phyloP scores from a whole-genome alignment of 352 stramenopile genomes.

The Hyaloperonospora brassicae region DNA sequence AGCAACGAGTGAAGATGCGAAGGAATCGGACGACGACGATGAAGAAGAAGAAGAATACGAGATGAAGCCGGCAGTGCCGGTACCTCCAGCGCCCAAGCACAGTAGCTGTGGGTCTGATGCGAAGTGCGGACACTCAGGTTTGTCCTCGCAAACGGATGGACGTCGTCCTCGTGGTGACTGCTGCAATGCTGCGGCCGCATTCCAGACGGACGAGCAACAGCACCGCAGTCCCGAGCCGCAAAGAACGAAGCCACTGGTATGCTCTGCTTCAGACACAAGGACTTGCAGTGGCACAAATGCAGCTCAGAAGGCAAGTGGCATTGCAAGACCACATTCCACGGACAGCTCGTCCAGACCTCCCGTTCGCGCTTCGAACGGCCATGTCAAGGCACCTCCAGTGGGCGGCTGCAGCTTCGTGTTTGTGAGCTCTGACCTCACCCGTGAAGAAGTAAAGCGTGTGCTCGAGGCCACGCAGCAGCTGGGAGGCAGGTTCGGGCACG shows the following conservation, averaged over 20 bases:
- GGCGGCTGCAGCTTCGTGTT: slow-evolving; percentile 36
- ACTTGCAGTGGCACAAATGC: slow-evolving; percentile 1
- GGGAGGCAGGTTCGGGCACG: slow-evolving; percentile 58
- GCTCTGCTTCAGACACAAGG: slow-evolving; percentile 3
- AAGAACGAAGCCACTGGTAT: slow-evolving; percentile 8
- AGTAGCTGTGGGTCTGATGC: slow-evolving; percentile 3
- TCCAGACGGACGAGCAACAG: slow-evolving; percentile 22
- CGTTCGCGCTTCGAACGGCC: slow-evolving; percentile 14
- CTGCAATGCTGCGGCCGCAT: slow-evolving; percentile 35
- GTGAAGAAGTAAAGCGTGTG: slow-evolving; percentile 46
- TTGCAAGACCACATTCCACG: slow-evolving; percentile 1
- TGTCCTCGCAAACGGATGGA: slow-evolving; percentile 23
- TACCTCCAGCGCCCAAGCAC: slow-evolving; percentile 9
- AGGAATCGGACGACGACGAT: slow-evolving; percentile 11
- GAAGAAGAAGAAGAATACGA: slow-evolving; percentile 33
- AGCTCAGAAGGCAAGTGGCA: not conserved
- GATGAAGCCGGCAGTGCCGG: slow-evolving; percentile 25
- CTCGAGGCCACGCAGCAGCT: slow-evolving; percentile 50
- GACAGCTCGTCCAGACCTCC: slow-evolving; percentile 13
- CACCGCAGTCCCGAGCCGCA: slow-evolving; percentile 7
- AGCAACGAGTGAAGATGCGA: slow-evolving; percentile 9
- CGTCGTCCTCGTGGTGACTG: slow-evolving; percentile 46
- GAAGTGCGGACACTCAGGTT: slow-evolving; percentile 7
- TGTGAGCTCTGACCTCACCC: slow-evolving; percentile 50
- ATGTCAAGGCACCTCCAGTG: not conserved